Conservation (phyloP, 192 early-diverging fungal species). For the Chytriomyces confervae region DNA sequence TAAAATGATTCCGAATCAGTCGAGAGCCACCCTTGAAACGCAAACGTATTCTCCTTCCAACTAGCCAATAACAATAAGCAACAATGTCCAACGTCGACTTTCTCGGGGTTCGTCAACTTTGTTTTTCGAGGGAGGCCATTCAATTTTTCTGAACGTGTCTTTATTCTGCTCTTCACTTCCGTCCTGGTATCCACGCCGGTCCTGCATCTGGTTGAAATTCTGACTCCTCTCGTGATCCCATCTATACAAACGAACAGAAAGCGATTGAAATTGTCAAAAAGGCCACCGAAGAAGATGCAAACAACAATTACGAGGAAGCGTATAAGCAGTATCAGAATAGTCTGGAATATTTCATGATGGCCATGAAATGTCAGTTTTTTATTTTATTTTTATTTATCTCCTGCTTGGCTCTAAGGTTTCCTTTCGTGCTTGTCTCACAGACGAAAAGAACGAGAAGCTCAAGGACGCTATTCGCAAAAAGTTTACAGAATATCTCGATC, state of each 20-base stretch:
- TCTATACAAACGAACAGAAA: slow-evolving; percentile 53
- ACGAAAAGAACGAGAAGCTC: slow-evolving; percentile 92
- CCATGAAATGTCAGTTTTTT: slow-evolving; percentile 83
- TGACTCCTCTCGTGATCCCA: neutral
- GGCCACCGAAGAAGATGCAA: slow-evolving; percentile 91
- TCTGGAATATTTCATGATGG: slow-evolving; percentile 93
- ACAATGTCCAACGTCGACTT: slow-evolving; percentile 48
- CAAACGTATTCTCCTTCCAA: no score
- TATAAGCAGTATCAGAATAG: slow-evolving; percentile 87
- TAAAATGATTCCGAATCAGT: no score
- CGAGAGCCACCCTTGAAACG: no score
- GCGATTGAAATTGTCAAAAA: slow-evolving; percentile 91
- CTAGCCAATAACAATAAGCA: neutral
- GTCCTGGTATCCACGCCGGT: neutral
- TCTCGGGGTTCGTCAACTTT: slow-evolving; percentile 33
- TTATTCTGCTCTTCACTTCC: neutral
- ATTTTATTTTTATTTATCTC: slow-evolving; percentile 1
- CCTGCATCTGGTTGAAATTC: neutral
- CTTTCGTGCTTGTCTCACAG: slow-evolving; percentile 45
- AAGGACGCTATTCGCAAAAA: slow-evolving; percentile 86
- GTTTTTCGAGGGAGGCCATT: neutral
- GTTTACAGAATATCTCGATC: slow-evolving; percentile 90
- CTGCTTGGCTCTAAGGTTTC: neutral
- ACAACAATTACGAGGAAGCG: slow-evolving; percentile 88
- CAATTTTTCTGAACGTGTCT: neutral